phyloP scores from a whole-genome alignment of 371 early-diverging fungal species.

The Globomyces sp. region DNA sequence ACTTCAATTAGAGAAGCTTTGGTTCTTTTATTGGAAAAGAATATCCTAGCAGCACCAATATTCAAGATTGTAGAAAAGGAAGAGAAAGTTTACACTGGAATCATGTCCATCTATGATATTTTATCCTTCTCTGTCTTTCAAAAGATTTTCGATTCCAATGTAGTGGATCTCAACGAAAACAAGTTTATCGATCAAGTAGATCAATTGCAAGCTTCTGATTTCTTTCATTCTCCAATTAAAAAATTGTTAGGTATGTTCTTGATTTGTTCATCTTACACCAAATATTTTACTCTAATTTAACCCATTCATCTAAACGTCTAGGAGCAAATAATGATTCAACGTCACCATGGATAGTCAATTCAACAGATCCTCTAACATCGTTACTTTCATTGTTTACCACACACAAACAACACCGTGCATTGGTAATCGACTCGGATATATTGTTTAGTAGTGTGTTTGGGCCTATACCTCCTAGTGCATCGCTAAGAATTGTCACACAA shows the following conservation, averaged over 20 bases:
- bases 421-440: slow-evolving; percentile 41
- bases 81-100: slow-evolving; percentile 20
- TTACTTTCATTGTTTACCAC: slow-evolving; percentile 40
- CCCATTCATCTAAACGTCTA: no score
- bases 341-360: slow-evolving; percentile 39
- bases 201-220: slow-evolving; percentile 19
- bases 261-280: no score
- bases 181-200: slow-evolving; percentile 33
- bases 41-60: slow-evolving; percentile 46
- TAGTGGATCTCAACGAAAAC: slow-evolving; percentile 19
- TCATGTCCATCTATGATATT: slow-evolving; percentile 36
- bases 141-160: slow-evolving; percentile 39
- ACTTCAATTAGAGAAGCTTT: slow-evolving; percentile 36
- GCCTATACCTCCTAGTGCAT: slow-evolving; percentile 23
- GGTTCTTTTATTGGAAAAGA: slow-evolving; percentile 20
- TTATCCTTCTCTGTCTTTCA: slow-evolving; percentile 40
- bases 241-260: slow-evolving; percentile 20
- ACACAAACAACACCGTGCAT: slow-evolving; percentile 36
- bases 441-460: slow-evolving; percentile 19
- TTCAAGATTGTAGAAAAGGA: slow-evolving; percentile 19
- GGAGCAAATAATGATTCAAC: slow-evolving; percentile 35
- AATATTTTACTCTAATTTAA: no score
- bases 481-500: slow-evolving; percentile 20
- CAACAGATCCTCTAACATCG: slow-evolving; percentile 33
- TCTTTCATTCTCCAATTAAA: slow-evolving; percentile 24